Conservation (phyloP, 176 grass and related monocot species). For the Raddia distichophylla region DNA sequence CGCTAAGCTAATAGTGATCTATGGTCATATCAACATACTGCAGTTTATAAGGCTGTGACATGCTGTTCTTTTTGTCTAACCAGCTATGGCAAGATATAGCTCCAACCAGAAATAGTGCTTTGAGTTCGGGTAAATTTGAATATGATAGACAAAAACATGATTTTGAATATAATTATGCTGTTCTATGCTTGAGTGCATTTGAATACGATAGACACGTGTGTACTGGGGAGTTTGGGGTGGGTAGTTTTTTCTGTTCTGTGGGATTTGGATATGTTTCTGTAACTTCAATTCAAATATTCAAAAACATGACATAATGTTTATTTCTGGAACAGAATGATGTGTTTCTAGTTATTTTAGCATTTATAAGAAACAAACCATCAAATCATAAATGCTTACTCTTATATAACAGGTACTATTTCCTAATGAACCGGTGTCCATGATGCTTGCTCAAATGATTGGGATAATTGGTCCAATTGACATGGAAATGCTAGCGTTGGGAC, state of each 20-base stretch:
- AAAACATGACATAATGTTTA: not conserved
- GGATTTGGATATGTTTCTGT: not conserved
- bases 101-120: slow-evolving; percentile 17
- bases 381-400: slow-evolving; percentile 6
- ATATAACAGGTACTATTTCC: slow-evolving; percentile 87
- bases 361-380: slow-evolving; percentile 10
- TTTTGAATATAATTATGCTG: too few relatives aligned
- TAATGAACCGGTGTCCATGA: slow-evolving; percentile 73
- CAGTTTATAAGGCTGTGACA: not conserved
- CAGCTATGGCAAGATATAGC: slow-evolving; percentile 19
- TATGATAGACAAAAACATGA: not conserved
- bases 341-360: slow-evolving; percentile 18
- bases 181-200: not conserved
- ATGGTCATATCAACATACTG: not conserved
- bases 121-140: not conserved
- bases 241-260: not conserved
- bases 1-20: slow-evolving; percentile 20
- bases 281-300: not conserved
- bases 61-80: slow-evolving; percentile 21
- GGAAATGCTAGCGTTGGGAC: slow-evolving; percentile 84
- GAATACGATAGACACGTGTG: not conserved
- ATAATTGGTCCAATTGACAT: slow-evolving; percentile 86
- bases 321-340: slow-evolving; percentile 6
- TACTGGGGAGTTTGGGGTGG: not conserved
- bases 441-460: slow-evolving; percentile 84